Evolutionary conservation across 106 monocot genomes (phyloP), one percentile per base, ranked within the genome.

Genomic region (Allium cepa): DNA sequence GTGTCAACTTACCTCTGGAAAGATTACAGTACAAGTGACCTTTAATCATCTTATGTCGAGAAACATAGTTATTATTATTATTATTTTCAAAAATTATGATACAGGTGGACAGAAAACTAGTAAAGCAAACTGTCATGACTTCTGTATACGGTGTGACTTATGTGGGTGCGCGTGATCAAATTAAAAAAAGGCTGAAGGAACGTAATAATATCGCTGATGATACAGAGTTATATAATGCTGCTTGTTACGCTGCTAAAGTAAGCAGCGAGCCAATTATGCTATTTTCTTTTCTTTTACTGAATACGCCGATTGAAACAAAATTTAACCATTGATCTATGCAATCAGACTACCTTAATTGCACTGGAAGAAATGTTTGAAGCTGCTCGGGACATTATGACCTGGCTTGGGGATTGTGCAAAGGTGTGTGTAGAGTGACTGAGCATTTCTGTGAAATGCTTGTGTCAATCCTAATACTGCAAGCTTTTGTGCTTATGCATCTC

Each of bases 341-440:
- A 58, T 27, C 74, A 99, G 99, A 73, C 77, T 14, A 99, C 99
- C 4, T 75, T 93, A 78, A 79, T 75, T 59, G 99, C 99, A 59
- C 72, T 99, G 51, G 99, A 78, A 67, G 90, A 99, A 87, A 93
- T 99, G 90, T 99, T 99, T 84, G 75, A 90, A 79, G 93, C 90
- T 50, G 99, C 99, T 47, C 87, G 93, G 11, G 68, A 76, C 76
- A 99, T 99, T 56, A 99, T 93, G 99, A 83, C 56, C 57, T 99
- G 99, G 99, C 93, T 99, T 72, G 99, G 93, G 51, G 99, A 99
- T 27, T 99, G 99, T 85, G 99, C 99, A 48, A 99, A 93, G 93
- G 99, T 99, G 56, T 99, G 56, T 45, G 68, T 56, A 8, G 51
- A 17, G 0, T 15, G 18, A 55, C 5, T 55, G 36, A 4, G 36